Percentiles rank a stretch among this genome's conserved stretches.
Evolutionary conservation across 2,329 filamentous ascomycete species (phyloP).

Genomic region (Calonectria montana): DNA sequence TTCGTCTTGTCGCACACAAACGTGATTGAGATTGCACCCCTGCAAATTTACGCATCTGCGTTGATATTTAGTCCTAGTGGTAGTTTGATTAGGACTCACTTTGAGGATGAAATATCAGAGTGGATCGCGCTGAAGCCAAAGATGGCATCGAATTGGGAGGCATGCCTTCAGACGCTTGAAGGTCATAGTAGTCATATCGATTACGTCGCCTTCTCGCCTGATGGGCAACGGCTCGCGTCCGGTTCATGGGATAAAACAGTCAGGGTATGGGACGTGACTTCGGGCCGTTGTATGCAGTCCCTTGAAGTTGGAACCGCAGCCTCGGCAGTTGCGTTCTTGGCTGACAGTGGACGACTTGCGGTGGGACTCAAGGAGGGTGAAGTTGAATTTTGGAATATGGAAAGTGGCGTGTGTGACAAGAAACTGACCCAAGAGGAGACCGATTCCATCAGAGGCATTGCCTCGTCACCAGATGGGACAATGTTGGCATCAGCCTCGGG

Average conservation of each 20-base stretch:
- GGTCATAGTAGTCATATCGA: background rate
- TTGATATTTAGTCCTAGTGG: slow-evolving; percentile 13
- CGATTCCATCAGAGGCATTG: fast-evolving
- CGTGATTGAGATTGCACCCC: background rate
- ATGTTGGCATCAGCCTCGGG: background rate
- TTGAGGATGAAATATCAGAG: background rate
- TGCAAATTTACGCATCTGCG: slow-evolving; percentile 18
- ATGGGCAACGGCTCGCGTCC: background rate
- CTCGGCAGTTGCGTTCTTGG: background rate
- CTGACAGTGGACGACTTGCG: background rate
- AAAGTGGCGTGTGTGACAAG: background rate
- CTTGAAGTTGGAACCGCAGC: background rate
- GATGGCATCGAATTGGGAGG: background rate
- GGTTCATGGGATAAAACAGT: background rate
- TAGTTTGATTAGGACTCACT: background rate
- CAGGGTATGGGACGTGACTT: background rate
- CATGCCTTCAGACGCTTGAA: background rate
- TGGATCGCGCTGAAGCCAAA: background rate
- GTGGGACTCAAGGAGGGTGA: background rate
- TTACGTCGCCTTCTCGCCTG: background rate
- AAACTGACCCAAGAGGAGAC: background rate
- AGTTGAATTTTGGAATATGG: background rate
- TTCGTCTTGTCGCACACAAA: background rate
- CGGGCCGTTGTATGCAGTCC: background rate
- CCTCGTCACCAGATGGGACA: background rate